These are phyloP conservation scores for Adiantum capillusveneris DNA, from an alignment of 75 land plant species.

Conservation along the genomic window DNA sequence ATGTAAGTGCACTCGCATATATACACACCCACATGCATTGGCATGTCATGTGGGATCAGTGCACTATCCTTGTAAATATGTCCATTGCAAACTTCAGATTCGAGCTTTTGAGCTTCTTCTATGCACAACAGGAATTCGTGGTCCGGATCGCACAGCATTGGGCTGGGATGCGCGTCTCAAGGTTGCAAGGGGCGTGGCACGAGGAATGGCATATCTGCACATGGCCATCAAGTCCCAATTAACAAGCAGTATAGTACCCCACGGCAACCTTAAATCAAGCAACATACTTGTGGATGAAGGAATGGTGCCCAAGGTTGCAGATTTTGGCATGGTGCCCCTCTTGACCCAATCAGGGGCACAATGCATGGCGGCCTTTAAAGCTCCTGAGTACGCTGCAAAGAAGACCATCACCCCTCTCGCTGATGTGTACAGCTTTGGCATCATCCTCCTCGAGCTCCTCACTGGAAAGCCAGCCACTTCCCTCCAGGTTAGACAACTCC, in stretches of 20 bases:
- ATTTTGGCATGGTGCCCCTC: conserved; percentile 18
- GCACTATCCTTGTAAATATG: no score
- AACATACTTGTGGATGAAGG: conserved; percentile 15
- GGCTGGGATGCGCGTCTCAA: conserved; percentile 31
- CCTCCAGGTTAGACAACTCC: no score
- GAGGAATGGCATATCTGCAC: conserved; percentile 33
- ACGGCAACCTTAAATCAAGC: conserved; percentile 32
- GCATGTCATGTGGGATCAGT: no score
- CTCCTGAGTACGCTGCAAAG: conserved; percentile 13
- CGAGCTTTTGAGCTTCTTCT: not conserved
- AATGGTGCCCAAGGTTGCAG: conserved; percentile 9
- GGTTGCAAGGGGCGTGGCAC: conserved; percentile 37
- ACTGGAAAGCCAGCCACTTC: no score
- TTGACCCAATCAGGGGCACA: conserved; percentile 10
- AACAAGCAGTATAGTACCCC: conserved; percentile 32
- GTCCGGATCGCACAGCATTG: conserved; percentile 18
- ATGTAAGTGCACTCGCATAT: conserved; percentile 11
- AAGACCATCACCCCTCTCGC: conserved; percentile 16
- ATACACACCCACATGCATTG: no score
- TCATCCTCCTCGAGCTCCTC: no score
- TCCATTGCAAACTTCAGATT: conserved; percentile 4
- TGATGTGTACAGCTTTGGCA: conserved; percentile 25
- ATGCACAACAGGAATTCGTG: conserved; percentile 21
- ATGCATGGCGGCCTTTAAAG: conserved; percentile 11
- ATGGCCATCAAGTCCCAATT: conserved; percentile 17